Percentiles rank a stretch among this genome's conserved stretches.
These are phyloP conservation scores for Scheffersomyces titani DNA, from an alignment of 1,139 yeast species.

Conservation along the genomic window DNA sequence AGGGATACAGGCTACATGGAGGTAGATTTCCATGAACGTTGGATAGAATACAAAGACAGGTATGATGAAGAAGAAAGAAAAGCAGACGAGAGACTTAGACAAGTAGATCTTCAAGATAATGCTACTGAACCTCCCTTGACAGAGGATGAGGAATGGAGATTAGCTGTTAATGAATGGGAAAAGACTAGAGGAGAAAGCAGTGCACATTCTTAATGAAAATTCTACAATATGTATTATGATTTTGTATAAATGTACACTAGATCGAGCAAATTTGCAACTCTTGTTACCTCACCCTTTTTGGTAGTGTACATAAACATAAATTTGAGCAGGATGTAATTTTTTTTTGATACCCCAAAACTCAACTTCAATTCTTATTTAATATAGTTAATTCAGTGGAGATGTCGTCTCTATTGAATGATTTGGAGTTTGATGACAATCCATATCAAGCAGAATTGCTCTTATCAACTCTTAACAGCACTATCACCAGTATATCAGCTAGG, in stretches of 20 bases:
- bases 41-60: constrained; percentile 83
- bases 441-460: constrained; percentile 4
- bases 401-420: not conserved
- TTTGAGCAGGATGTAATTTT: not conserved
- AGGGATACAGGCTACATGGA: constrained; percentile 52
- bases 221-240: not conserved
- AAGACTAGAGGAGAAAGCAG: constrained; percentile 19
- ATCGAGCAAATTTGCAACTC: not conserved
- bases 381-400: not conserved
- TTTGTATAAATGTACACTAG: too few species aligned
- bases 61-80: constrained; percentile 67
- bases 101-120: constrained; percentile 30
- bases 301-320: not conserved
- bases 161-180: constrained; percentile 68
- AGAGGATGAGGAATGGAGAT: constrained; percentile 74
- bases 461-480: not conserved
- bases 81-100: constrained; percentile 36
- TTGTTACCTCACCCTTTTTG: too few species aligned
- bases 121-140: constrained; percentile 26
- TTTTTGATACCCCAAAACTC: not conserved
- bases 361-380: too few species aligned
- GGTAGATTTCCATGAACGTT: constrained; percentile 87
- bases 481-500: constrained; percentile 12
- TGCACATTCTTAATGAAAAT: constrained; percentile 1
- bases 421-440: not conserved